phyloP scores from a whole-genome alignment of 164 flowering plant genomes.

The Akebia trifoliata region DNA sequence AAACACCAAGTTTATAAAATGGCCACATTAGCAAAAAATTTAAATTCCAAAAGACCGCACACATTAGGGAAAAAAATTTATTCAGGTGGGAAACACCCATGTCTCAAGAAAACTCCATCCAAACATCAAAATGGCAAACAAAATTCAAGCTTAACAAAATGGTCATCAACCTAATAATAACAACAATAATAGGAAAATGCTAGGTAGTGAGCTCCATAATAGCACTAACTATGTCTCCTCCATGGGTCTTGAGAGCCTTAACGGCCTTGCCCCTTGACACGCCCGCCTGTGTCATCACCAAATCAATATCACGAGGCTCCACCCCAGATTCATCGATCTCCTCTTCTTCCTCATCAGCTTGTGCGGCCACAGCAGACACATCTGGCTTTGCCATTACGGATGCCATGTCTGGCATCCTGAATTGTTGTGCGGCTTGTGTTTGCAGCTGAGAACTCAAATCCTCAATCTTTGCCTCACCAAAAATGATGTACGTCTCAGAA shows the following conservation, averaged over 20 bases:
- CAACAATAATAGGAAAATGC: not conserved
- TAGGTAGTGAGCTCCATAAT: constrained; percentile 90
- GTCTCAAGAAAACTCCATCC: too few species aligned
- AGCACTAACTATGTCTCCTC: constrained; percentile 90
- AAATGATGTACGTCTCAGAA: constrained; percentile 78
- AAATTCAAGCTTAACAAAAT: not conserved
- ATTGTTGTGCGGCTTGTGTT: constrained; percentile 91
- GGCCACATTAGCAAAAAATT: too few species aligned
- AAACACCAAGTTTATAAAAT: too few species aligned
- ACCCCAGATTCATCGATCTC: constrained; percentile 83
- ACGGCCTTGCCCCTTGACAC: constrained; percentile 80
- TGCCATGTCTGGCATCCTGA: constrained; percentile 67
- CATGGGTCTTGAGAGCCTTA: constrained; percentile 60
- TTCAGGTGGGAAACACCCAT: too few species aligned
- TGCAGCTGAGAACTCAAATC: constrained; percentile 92
- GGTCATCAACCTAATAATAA: constrained; percentile 1
- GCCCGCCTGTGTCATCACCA: constrained; percentile 91
- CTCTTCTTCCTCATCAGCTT: constrained; percentile 69
- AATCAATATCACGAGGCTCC: constrained; percentile 74
- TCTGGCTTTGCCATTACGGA: constrained; percentile 55
- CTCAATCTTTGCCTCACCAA: constrained; percentile 93
- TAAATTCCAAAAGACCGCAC: too few species aligned
- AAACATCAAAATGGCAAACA: not conserved
- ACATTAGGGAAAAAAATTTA: not conserved
- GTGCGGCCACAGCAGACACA: constrained; percentile 34